Base-by-base conservation (phyloP, 495 filamentous ascomycete genomes). In the Choiromyces venosus region DNA sequence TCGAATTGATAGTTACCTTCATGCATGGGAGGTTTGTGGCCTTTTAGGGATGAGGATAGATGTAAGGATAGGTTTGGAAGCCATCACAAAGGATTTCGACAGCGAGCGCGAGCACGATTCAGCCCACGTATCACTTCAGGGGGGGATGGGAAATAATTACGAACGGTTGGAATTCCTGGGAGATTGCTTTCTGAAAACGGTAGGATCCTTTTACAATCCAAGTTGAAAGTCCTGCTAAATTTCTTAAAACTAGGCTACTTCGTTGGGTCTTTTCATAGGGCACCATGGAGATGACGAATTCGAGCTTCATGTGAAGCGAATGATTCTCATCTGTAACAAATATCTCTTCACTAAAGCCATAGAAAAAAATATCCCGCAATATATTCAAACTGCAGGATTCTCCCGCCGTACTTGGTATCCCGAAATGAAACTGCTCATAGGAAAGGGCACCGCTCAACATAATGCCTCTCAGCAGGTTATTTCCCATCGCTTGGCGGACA, bases 101-200 rank as follows among this genome's bases (percentile, higher is more conserved):
- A 96, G 97, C 76, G 90, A 89, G 3, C 92, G 92, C 42, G 93
- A 97, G 66, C 90, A 93, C 72, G 85, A 85, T 14, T 84, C 83
- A 18, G 86, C 90, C 72, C 88, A 91, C 72, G 83, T 95, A 56
- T 91, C 94, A 75, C 85, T 93, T 35, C 91, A 93, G 76, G 84
- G 87, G 72, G 95, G 95, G 37, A 99, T 97, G 95, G 95, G 94
- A 16, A 93, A 90, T 70, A 97, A 98, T 76, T 99, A 99, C 78
- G 95, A 99, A 82, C 88, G 95, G 37, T 88, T 98, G 1, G 95
- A 99, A 73, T 96, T 98, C 75, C 85, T 98, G 19, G 95, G 95
- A 0, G 95, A 99, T 82, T 91, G 90, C 67, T 97, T 97, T 81
- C 86, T 99, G 61, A 99, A 99, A 84, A 93, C 97, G 90, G 80